These are phyloP conservation scores for Tilletia caries DNA, from an alignment of 1,284 basidiomycete species.

Conservation along the genomic window DNA sequence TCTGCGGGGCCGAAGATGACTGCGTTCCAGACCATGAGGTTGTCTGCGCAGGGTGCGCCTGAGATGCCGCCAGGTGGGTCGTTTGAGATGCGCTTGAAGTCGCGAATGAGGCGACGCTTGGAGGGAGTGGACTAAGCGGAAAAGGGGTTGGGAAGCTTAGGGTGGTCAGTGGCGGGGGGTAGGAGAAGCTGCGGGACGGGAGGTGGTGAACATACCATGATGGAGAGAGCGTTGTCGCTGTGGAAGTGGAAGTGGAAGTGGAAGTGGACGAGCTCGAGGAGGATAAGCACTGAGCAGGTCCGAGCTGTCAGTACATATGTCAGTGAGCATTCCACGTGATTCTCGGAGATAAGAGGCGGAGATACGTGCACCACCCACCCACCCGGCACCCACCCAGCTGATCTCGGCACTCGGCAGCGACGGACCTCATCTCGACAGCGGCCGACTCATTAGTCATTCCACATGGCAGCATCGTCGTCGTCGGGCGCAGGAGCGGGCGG, in stretches of 20 bases:
- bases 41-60: slow-evolving; percentile 92
- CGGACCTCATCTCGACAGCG: too few species aligned
- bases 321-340: not conserved
- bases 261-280: not conserved
- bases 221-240: not conserved
- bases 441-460: too few species aligned
- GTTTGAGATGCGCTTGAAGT: slow-evolving; percentile 84
- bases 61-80: slow-evolving; percentile 95
- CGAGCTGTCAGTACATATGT: not conserved
- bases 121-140: slow-evolving; percentile 47
- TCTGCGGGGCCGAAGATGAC: slow-evolving; percentile 85
- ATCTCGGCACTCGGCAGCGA: too few species aligned
- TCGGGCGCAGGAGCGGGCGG: too few species aligned
- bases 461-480: too few species aligned
- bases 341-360: too few species aligned
- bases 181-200: not conserved
- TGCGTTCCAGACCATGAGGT: slow-evolving; percentile 99
- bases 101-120: slow-evolving; percentile 49
- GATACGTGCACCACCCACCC: too few species aligned
- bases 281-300: not conserved
- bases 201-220: not conserved
- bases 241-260: not conserved
- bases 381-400: too few species aligned
- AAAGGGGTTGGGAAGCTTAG: not conserved
- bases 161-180: not conserved